Conservation (phyloP, 345 rosid species). For the Salix suchowensis region DNA sequence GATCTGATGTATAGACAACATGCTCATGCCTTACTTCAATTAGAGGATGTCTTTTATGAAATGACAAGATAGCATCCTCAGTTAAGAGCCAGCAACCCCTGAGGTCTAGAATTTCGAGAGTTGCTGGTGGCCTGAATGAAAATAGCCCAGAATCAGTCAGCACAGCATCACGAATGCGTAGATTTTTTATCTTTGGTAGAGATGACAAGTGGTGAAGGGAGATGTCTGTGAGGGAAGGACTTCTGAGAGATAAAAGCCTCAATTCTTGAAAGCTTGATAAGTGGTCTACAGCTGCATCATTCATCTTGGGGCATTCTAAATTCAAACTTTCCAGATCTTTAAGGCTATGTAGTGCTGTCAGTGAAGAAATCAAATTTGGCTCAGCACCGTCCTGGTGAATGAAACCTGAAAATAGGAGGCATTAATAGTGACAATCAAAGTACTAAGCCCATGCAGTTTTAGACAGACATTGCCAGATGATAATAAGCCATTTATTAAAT, state of each 20-base stretch:
- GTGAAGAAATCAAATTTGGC: constrained; percentile 30
- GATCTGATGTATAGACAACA: constrained; percentile 21
- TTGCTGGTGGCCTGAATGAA: constrained; percentile 49
- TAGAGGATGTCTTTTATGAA: constrained; percentile 48
- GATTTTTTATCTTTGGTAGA: constrained; percentile 51
- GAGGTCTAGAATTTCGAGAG: constrained; percentile 57
- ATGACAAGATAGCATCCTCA: constrained; percentile 37
- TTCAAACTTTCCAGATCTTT: constrained; percentile 48
- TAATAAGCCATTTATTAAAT: background rate
- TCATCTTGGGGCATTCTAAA: constrained; percentile 61
- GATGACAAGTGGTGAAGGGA: constrained; percentile 52
- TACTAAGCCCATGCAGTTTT: background rate
- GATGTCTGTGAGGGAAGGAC: constrained; percentile 62
- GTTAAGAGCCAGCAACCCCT: constrained; percentile 91
- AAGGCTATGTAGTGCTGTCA: constrained; percentile 50
- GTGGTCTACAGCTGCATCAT: constrained; percentile 52
- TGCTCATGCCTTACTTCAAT: constrained; percentile 59
- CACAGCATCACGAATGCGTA: constrained; percentile 58
- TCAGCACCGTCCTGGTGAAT: constrained; percentile 32
- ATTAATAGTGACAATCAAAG: background rate
- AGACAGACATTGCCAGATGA: background rate
- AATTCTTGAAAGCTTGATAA: constrained; percentile 44
- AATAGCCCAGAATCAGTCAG: constrained; percentile 60
- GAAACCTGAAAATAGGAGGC: constrained; percentile 48
- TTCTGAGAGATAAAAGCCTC: constrained; percentile 52